These are phyloP conservation scores for Dactylis glomerata DNA, from an alignment of 176 grass and related monocot species.

Conservation along the genomic window DNA sequence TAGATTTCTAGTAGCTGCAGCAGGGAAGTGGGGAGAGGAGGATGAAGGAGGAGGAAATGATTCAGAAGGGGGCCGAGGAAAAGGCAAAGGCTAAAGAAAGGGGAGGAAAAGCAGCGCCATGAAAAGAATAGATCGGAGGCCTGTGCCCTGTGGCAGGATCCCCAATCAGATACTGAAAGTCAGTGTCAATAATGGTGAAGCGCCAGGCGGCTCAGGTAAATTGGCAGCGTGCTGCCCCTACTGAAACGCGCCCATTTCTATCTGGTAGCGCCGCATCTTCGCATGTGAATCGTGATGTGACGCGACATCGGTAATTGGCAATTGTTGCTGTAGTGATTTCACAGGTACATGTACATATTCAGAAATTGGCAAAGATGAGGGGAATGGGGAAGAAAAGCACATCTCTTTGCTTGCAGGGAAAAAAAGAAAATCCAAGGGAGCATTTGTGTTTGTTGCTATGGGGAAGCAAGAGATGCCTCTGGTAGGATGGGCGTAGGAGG, in stretches of 20 bases:
- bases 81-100: slow-evolving; percentile 30
- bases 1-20: not conserved
- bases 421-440: not conserved
- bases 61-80: slow-evolving; percentile 10
- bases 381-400: not conserved
- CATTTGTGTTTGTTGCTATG: slow-evolving; percentile 14
- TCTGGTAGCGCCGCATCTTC: slow-evolving; percentile 22
- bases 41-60: slow-evolving; percentile 24
- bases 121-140: slow-evolving; percentile 31
- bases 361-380: not conserved
- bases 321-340: not conserved
- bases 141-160: slow-evolving; percentile 36
- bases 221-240: not conserved
- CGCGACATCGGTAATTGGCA: not conserved
- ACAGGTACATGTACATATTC: not conserved
- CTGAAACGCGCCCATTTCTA: slow-evolving; percentile 28
- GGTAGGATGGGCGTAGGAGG: not conserved
- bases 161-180: slow-evolving; percentile 45
- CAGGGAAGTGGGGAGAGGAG: not conserved
- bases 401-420: slow-evolving; percentile 12
- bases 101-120: slow-evolving; percentile 27
- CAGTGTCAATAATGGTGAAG: slow-evolving; percentile 32
- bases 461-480: not conserved
- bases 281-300: slow-evolving; percentile 25
- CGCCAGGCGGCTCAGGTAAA: slow-evolving; percentile 27